Evolutionary conservation across 2,329 filamentous ascomycete genomes (phyloP).

Genomic region (Aspergillus hortae): DNA sequence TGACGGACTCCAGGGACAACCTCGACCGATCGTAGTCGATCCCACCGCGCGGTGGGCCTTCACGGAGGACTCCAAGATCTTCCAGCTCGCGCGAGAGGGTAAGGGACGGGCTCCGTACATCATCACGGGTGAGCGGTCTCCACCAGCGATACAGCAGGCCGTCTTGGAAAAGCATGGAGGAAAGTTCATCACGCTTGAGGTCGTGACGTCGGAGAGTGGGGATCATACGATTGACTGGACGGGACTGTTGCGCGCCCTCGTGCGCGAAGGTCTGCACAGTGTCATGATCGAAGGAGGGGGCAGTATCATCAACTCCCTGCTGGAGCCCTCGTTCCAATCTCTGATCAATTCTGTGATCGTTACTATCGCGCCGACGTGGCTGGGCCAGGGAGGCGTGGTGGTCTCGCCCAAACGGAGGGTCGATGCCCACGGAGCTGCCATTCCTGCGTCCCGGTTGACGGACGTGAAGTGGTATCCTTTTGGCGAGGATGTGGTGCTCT

Average conservation of each 20-base stretch:
- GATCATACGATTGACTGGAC: conserved; percentile 51
- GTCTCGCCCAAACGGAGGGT: conserved; percentile 64
- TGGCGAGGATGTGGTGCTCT: conserved; percentile 76
- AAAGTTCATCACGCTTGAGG: conserved; percentile 26
- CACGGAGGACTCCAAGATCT: conserved; percentile 56
- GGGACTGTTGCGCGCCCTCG: conserved; percentile 56
- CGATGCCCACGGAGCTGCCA: conserved; percentile 51
- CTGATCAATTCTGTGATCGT: conserved; percentile 74
- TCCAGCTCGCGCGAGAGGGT: conserved; percentile 59
- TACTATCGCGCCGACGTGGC: conserved; percentile 83
- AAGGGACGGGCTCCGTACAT: conserved; percentile 70
- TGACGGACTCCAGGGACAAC: conserved; percentile 55
- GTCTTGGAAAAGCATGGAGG: conserved; percentile 29
- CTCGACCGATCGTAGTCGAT: conserved; percentile 76
- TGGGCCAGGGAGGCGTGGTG: conserved; percentile 75
- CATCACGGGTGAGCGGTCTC: conserved; percentile 39
- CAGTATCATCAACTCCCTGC: conserved; percentile 72
- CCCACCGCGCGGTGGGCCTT: conserved; percentile 69
- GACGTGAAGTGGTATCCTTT: conserved; percentile 71
- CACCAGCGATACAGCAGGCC: conserved; percentile 12
- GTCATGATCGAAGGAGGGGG: conserved; percentile 91
- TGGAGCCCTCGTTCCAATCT: conserved; percentile 53
- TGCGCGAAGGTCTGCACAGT: conserved; percentile 59
- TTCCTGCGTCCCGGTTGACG: conserved; percentile 56
- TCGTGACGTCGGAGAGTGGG: conserved; percentile 8